phyloP scores from a whole-genome alignment of 345 rosid genomes.

The Lenwebbia sp. region DNA sequence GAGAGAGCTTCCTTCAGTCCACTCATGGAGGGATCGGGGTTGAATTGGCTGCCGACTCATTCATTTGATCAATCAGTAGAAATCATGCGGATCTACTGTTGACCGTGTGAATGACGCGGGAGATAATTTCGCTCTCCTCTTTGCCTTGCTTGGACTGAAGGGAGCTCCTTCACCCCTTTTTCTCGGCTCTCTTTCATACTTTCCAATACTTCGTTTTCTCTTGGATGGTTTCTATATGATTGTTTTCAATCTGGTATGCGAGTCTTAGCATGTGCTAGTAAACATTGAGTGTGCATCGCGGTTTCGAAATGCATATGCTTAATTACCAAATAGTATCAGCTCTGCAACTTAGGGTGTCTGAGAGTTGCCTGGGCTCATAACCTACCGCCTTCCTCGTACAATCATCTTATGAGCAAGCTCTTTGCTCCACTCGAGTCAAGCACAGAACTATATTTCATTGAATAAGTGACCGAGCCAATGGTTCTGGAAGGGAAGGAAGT shows the following conservation, averaged over 20 bases:
- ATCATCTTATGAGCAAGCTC: too few relatives aligned
- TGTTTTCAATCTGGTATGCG: neutral
- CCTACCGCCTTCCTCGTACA: too few relatives aligned
- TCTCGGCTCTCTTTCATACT: neutral
- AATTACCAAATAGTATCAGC: neutral
- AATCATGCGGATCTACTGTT: slow-evolving; percentile 15
- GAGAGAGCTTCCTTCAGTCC: slow-evolving; percentile 91
- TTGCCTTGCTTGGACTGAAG: slow-evolving; percentile 98
- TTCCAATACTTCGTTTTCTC: neutral
- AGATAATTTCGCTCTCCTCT: slow-evolving; percentile 56
- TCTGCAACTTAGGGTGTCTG: neutral
- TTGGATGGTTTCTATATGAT: neutral
- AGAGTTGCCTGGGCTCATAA: neutral
- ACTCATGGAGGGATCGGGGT: slow-evolving; percentile 54
- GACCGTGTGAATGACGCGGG: slow-evolving; percentile 99
- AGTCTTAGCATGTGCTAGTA: neutral
- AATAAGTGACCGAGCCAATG: too few relatives aligned
- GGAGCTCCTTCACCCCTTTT: slow-evolving; percentile 70
- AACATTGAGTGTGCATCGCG: neutral
- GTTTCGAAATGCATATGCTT: neutral
- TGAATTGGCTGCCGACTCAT: slow-evolving; percentile 96
- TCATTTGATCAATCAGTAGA: slow-evolving; percentile 60
- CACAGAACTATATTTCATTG: too few relatives aligned
- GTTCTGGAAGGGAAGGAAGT: too few relatives aligned
- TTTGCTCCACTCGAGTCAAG: too few relatives aligned